phyloP scores from a whole-genome alignment of 1,139 yeast genomes.

The Blastobotrys capitulatus region DNA sequence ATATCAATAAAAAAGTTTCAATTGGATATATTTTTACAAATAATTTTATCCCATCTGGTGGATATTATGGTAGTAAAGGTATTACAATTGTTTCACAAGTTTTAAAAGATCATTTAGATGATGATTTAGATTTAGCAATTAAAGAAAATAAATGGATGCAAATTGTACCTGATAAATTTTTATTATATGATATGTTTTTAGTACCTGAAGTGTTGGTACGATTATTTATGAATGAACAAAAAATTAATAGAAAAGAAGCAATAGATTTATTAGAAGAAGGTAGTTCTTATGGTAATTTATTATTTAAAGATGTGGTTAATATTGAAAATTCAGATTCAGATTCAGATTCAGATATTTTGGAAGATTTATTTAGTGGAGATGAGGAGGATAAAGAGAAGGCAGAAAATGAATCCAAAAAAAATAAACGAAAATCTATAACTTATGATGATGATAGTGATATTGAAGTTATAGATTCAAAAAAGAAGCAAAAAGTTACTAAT shows the following conservation, averaged over 20 bases:
- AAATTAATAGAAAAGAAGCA: slow-evolving; percentile 6
- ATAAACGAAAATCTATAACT: background rate
- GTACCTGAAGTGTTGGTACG: slow-evolving; percentile 15
- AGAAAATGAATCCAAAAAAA: background rate
- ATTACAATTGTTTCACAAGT: background rate
- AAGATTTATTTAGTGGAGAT: background rate
- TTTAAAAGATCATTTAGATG: slow-evolving; percentile 3
- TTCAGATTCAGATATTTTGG: background rate
- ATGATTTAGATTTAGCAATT: slow-evolving; percentile 3
- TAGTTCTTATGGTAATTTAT: slow-evolving; percentile 13
- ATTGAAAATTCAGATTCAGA: background rate
- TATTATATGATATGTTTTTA: slow-evolving; percentile 12
- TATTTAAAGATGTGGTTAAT: slow-evolving; percentile 9
- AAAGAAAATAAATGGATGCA: slow-evolving; percentile 9
- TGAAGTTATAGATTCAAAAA: too few relatives aligned
- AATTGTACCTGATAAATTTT: slow-evolving; percentile 4
- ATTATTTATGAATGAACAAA: slow-evolving; percentile 10
- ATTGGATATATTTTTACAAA: slow-evolving; percentile 7
- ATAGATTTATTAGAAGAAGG: slow-evolving; percentile 12
- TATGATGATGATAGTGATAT: background rate
- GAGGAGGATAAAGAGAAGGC: background rate
- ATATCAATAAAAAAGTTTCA: background rate
- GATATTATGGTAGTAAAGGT: slow-evolving; percentile 18
- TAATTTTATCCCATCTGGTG: slow-evolving; percentile 10
- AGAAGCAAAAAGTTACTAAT: too few relatives aligned